Base-by-base conservation (phyloP, 2,329 filamentous ascomycete species). In the Allantophomopsis lycopodina region DNA sequence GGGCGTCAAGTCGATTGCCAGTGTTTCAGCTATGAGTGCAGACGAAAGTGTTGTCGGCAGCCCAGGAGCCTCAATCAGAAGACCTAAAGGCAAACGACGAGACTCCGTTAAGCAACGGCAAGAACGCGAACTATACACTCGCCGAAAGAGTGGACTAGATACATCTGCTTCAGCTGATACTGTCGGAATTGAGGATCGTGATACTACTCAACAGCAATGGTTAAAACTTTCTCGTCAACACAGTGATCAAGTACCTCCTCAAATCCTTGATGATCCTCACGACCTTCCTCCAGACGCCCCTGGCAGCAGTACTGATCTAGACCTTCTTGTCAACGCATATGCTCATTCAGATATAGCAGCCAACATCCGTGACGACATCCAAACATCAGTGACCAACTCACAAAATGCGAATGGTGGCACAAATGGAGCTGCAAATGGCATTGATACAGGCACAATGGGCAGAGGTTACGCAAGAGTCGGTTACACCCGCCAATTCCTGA, bases 1-100 rank as follows among this genome's bases (percentile, higher is more conserved):
- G 43, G 86, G 84, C 7, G 79, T 94, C 47, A 95, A 95, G 61
- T 94, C 88, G 1, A 81, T 94, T 46, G 79, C 84, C 1, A 95
- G 88, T 57, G 69, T 83, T 30, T 88, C 84, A 41, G 84, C 80
- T 28, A 72, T 69, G 28, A 93, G 83, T 56, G 69, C 79, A 3
- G 82, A 78, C 17, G 80, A 82, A 23, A 64, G 63, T 16, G 52
- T 55, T 8, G 54, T 60, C 35, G 79, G 79, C 18, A 81, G 71
- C 44, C 65, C 68, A 35, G 65, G 68, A 3, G 73, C 79, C 39
- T 71, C 76, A 0, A 67, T 73, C 18, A 64, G 74, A 5, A 71
- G 83, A 38, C 83, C 81, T 0, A 80, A 73, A 54, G 66, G 63
- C 46, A 83, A 78, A 52, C 78, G 87, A 18, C 78, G 79, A 40